These are phyloP conservation scores for Puccinia brachypodii DNA, from an alignment of 1,284 basidiomycete genomes.

Conservation along the genomic window DNA sequence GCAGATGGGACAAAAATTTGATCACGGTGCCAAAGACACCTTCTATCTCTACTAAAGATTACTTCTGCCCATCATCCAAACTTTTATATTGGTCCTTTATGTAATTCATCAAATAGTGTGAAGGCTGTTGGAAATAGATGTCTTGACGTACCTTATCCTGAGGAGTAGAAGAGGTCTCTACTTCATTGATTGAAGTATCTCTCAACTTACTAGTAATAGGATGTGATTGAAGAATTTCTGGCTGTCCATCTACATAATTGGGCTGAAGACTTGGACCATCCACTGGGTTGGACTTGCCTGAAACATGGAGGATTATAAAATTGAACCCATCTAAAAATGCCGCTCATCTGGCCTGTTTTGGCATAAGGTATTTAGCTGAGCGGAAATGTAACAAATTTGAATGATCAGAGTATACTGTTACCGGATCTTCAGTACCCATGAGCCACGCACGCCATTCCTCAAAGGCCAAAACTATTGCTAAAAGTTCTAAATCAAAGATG, in stretches of 20 bases:
- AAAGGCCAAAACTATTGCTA: conserved; percentile 1
- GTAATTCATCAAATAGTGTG: not conserved
- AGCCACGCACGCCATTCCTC: conserved; percentile 26
- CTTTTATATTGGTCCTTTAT: not conserved
- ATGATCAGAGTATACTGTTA: conserved; percentile 26
- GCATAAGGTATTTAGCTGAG: not conserved
- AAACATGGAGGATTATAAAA: not conserved
- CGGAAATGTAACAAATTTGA: conserved; percentile 11
- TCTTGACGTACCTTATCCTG: not conserved
- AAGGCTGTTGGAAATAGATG: not conserved
- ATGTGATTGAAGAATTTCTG: not conserved
- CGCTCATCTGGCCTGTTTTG: not conserved
- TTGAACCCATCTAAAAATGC: conserved; percentile 3
- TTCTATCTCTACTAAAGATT: not conserved
- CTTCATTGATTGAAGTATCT: not conserved
- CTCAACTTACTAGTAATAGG: not conserved
- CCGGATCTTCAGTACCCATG: not conserved
- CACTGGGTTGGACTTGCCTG: not conserved
- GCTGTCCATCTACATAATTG: not conserved
- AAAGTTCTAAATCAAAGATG: conserved; percentile 11
- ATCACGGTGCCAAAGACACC: not conserved
- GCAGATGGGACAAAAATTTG: not conserved
- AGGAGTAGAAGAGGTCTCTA: not conserved
- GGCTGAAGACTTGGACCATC: not conserved
- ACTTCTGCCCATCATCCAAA: not conserved